Base-by-base conservation (phyloP, 805 yeast genomes). In the Yarrowia bubula region DNA sequence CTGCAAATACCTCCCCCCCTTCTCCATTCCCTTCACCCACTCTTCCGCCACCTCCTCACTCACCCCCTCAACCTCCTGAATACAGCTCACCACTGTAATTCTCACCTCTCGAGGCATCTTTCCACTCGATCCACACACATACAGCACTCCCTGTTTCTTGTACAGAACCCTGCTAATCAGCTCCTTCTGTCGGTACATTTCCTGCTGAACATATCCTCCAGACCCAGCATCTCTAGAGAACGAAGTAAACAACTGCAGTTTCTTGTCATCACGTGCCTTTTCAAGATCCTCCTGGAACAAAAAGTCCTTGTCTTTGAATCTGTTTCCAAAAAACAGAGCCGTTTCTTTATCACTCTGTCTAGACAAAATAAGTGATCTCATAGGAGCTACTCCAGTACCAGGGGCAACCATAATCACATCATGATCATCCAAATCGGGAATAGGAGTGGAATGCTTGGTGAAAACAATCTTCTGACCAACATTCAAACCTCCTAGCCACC, bases 311-410 rank as follows among this genome's bases (percentile, higher is more conserved):
- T 78, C 79, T 47, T 79, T 78, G 70, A 75, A 80, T 66, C 98
- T 78, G 75, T 88, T 88, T 1, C 98, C 99, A 67, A 84, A 84
- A 70, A 92, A 90, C 32, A 93, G 74, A 47, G 81, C 76, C 44
- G 88, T 71, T 32, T 77, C 78, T 1, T 65, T 50, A 1, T 69
- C 70, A 33, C 60, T 44, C 17, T 43, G 11, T 15, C 68, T 68
- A 41, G 17, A 74, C 47, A 83, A 83, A 13, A 93, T 80, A 44
- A 92, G 71, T 1, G 90, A 82, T 71, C 90, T 84, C 82, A 93
- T 85, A 1, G 99, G 99, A 0, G 99, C 99, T 10, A 95, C 80
- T 1, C 99, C 99, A 0, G 98, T 96, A 3, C 99, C 99, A 0
- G 99, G 96, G 1, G 93, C 88, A 4, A 93, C 81, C 83, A 93